Conservation (phyloP, 2,329 filamentous ascomycete species). For the Helotiales sp. region DNA sequence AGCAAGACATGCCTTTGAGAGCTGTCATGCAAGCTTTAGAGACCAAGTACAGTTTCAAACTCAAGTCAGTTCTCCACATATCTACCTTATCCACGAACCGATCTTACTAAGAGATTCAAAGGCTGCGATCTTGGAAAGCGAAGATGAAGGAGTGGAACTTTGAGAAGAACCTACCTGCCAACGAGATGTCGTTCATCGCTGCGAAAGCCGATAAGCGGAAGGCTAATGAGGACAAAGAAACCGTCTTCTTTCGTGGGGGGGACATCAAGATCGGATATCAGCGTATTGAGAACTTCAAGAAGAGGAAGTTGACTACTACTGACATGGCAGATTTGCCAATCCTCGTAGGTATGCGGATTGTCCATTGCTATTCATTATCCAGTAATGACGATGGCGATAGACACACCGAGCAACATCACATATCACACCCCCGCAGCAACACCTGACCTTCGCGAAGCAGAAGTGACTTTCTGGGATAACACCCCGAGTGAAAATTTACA, state of each 20-base stretch:
- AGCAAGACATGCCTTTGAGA: background rate
- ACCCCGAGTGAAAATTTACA: background rate
- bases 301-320: background rate
- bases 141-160: constrained; percentile 25
- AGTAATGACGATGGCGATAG: background rate
- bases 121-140: constrained; percentile 20
- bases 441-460: background rate
- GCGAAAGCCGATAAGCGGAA: constrained; percentile 17
- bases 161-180: constrained; percentile 20
- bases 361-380: background rate
- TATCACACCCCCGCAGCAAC: background rate
- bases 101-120: background rate
- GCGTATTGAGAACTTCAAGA: constrained; percentile 19
- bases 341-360: background rate
- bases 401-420: background rate
- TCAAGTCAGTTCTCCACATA: background rate
- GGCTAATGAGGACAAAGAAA: constrained; percentile 18
- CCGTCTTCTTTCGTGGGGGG: background rate
- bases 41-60: background rate
- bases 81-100: too few relatives aligned
- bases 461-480: background rate
- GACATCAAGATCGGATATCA: background rate
- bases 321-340: background rate
- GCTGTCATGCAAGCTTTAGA: background rate
- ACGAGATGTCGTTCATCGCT: constrained; percentile 16